phyloP scores from a whole-genome alignment of 805 yeast genomes.

The Brettanomyces anomalus region DNA sequence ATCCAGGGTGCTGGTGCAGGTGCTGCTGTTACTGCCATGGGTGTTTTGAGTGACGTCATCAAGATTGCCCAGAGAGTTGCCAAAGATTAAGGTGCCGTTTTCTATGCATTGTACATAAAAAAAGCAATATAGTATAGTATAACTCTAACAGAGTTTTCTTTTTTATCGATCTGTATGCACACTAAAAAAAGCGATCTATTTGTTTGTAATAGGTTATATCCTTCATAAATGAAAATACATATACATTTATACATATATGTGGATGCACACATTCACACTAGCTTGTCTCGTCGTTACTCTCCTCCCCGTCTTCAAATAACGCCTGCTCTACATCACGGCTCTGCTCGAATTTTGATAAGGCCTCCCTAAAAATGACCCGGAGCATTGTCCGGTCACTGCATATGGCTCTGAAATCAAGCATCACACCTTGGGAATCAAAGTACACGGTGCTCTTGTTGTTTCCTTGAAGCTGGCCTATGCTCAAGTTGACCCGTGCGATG shows the following conservation, averaged over 20 bases:
- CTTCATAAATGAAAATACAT: too few species aligned
- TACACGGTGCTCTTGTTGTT: conserved; percentile 23
- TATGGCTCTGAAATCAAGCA: conserved; percentile 55
- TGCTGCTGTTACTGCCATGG: conserved; percentile 59
- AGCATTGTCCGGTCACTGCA: conserved; percentile 47
- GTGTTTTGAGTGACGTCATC: conserved; percentile 89
- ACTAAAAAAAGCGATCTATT: not conserved
- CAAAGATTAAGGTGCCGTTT: conserved; percentile 7
- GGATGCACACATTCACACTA: too few species aligned
- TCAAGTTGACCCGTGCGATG: conserved; percentile 59
- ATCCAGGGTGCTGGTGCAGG: conserved; percentile 98
- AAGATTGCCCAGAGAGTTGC: conserved; percentile 85
- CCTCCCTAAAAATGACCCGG: conserved; percentile 47
- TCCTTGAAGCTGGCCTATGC: conserved; percentile 21
- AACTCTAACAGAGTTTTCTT: not conserved
- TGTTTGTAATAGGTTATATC: too few species aligned
- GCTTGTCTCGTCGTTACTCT: not conserved
- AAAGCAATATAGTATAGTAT: not conserved
- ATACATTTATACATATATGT: too few species aligned
- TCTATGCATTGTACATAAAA: conserved; percentile 9
- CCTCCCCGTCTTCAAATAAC: conserved; percentile 16
- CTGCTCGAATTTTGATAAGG: conserved; percentile 38
- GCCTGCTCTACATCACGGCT: conserved; percentile 24
- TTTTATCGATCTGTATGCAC: not conserved
- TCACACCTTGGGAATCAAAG: conserved; percentile 63